Evolutionary conservation across 2,329 filamentous ascomycete species (phyloP), one percentile per base, ranked within the genome.

Genomic region (Apiospora arundinis): DNA sequence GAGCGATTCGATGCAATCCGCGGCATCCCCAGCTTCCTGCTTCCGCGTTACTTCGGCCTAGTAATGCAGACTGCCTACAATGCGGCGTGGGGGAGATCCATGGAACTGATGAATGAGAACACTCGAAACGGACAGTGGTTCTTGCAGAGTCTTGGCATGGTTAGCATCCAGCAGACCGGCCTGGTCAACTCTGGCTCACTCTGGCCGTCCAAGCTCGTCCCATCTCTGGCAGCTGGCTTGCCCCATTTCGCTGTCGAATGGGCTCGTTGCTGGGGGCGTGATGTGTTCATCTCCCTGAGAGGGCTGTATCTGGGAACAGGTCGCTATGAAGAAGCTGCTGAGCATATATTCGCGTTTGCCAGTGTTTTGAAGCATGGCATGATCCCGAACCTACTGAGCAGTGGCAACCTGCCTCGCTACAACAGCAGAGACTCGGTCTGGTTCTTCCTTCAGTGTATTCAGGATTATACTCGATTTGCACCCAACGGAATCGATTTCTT

Each of bases 331-430:
- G 95, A 98, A 80, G 96, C 96, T 9, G 95, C 91, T 78, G 95
- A 98, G 80, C 97, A 99, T 78, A 97, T 99, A 72, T 85, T 94
- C 72, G 95, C 95, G 11, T 99, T 99, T 83, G 95, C 93, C 2
- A 97, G 95, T 80, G 95, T 99, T 14, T 85, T 99, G 75, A 99
- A 99, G 85, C 96, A 99, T 77, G 96, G 96, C 68, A 97, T 98
- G 95, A 95, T 99, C 71, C 96, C 96, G 18, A 99, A 99, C 78
- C 87, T 99, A 25, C 87, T 99, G 18, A 92, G 94, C 74, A 94
- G 93, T 72, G 95, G 96, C 8, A 93, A 92, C 72, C 88, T 92
- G 21, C 96, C 96, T 3, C 89, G 96, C 37, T 99, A 98, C 85
- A 99, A 99, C 81, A 95, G 96, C 60, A 90, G 96, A 73, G 96